Base-by-base conservation (phyloP, 768 basidiomycete genomes). In the Rhodocollybia butyracea region DNA sequence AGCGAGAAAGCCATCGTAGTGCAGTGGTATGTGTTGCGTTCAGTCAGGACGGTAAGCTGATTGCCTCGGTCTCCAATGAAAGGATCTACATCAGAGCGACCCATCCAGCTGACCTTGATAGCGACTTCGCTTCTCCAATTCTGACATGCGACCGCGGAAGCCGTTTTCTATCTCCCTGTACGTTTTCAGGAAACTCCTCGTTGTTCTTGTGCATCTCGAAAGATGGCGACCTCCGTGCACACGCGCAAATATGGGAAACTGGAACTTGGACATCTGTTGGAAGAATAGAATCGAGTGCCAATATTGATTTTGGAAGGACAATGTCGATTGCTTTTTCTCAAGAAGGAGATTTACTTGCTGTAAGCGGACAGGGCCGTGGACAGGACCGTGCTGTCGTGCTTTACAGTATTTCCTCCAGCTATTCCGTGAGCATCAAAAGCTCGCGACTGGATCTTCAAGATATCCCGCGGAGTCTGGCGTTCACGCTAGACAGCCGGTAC, bases 41-140 rank as follows among this genome's bases (percentile, higher is more conserved):
- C 53, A 54, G 53, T 24, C 32, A 10, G 21, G 32, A 54, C 6
- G 53, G 34, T 15, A 36, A 46, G 27, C 46, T 32, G 3, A 13
- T 54, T 13, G 53, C 53, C 17, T 54, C 53, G 5, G n/a, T 46
- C 19, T 54, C 53, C 6, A n/a, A 43, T 15, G 39, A 53, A 13
- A n/a, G 34, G 15, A 40, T 53, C 4, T 32, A 53, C 24, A 50
- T 50, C 21, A 34, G 32, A 17, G 27, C 21, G 13, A 24, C 48
- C 5, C 10, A 22, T 38, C 22, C 32, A 13, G n/a, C n/a, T n/a
- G 48, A 50, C 12, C 21, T 50, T 38, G 43, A 29, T 17, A 27
- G 43, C 24, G 12, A 45, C 27, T 24, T 27, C 7, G 11, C 30
- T n/a, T 13, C 43, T 15, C 47, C 30, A 26, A 50, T 27, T 27